Percentiles rank a stretch among this genome's conserved stretches.
These are phyloP conservation scores for Kodamaea neixiangensis DNA, from an alignment of 805 yeast genomes.

Conservation along the genomic window DNA sequence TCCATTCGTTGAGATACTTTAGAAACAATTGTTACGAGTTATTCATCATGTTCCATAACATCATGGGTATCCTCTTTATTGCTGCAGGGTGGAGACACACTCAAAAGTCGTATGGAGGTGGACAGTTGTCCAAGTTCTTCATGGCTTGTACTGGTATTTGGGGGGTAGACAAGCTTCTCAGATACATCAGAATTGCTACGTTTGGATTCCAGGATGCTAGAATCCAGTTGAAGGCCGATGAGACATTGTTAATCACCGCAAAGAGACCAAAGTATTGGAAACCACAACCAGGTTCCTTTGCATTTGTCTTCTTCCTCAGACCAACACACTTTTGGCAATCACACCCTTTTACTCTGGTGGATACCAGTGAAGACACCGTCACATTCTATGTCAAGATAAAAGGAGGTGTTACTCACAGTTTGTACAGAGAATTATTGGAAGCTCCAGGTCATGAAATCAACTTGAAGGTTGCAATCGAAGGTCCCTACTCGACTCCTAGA, in stretches of 20 bases:
- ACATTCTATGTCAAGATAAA: constrained; percentile 53
- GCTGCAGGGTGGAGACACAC: constrained; percentile 21
- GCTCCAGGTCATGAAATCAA: constrained; percentile 27
- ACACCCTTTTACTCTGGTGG: constrained; percentile 66
- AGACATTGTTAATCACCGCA: constrained; percentile 31
- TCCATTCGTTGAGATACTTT: constrained; percentile 14
- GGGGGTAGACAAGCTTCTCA: constrained; percentile 23
- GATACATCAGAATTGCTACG: constrained; percentile 20
- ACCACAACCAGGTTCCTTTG: constrained; percentile 61
- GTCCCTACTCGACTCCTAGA: constrained; percentile 35
- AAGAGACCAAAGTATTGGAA: constrained; percentile 42
- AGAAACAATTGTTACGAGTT: constrained; percentile 21
- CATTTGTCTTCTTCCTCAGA: constrained; percentile 53
- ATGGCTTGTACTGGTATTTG: constrained; percentile 23
- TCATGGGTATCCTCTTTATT: constrained; percentile 22
- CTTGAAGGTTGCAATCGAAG: constrained; percentile 35
- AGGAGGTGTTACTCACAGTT: constrained; percentile 50
- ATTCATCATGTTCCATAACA: constrained; percentile 22
- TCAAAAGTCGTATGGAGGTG: constrained; percentile 2
- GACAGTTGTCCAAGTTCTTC: constrained; percentile 12
- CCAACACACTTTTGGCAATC: constrained; percentile 60
- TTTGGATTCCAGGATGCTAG: constrained; percentile 33
- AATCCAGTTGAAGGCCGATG: constrained; percentile 40
- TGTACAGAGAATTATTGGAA: constrained; percentile 25
- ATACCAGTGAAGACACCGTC: constrained; percentile 47